These are phyloP conservation scores for Penicillium paneum DNA, from an alignment of 2,329 filamentous ascomycete genomes.

Conservation along the genomic window DNA sequence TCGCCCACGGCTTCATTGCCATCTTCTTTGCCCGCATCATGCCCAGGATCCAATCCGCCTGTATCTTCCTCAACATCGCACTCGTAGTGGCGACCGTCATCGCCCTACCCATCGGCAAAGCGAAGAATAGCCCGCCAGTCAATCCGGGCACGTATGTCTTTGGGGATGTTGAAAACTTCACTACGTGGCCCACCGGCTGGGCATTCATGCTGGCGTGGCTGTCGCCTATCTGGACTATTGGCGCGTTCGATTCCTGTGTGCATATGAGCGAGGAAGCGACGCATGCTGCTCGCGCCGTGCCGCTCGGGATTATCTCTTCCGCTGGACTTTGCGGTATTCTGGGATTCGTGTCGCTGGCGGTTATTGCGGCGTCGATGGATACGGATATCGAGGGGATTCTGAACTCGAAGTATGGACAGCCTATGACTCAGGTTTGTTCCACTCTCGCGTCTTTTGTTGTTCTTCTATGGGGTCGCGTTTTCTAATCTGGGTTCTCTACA, in stretches of 20 bases:
- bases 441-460: neutral
- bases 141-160: conserved; percentile 47
- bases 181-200: conserved; percentile 57
- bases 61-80: conserved; percentile 53
- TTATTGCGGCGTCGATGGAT: conserved; percentile 57
- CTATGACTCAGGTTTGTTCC: conserved; percentile 49
- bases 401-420: conserved; percentile 54
- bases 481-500: conserved; percentile 22
- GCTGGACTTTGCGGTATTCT: conserved; percentile 43
- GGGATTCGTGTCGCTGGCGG: conserved; percentile 57
- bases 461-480: neutral
- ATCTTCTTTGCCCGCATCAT: conserved; percentile 53
- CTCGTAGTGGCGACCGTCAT: conserved; percentile 54
- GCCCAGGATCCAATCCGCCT: conserved; percentile 55
- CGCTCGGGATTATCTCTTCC: conserved; percentile 25
- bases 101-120: conserved; percentile 50
- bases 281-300: conserved; percentile 59
- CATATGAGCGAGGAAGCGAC: conserved; percentile 61
- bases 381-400: conserved; percentile 51
- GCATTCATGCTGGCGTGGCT: conserved; percentile 61
- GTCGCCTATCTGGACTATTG: conserved; percentile 59
- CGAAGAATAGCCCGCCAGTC: conserved; percentile 13
- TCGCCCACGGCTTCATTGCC: conserved; percentile 54
- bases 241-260: conserved; percentile 56
- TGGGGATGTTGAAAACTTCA: conserved; percentile 55